Conservation (phyloP, 2,329 filamentous ascomycete species). For the Fusarium sp. region DNA sequence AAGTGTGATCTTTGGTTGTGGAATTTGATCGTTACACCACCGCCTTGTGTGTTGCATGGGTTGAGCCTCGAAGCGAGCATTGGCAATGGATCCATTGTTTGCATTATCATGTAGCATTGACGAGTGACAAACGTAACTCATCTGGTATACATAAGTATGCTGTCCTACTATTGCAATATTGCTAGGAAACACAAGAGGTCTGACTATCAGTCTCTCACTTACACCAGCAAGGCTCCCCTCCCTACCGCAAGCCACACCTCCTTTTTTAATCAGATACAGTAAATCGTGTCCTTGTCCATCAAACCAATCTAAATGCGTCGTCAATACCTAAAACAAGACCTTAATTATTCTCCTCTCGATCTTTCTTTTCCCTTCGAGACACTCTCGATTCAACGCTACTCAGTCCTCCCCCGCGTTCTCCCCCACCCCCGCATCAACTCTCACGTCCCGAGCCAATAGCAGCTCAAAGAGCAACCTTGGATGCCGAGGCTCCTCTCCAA, state of each 20-base stretch:
- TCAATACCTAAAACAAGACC: not conserved
- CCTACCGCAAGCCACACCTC: conserved; percentile 4
- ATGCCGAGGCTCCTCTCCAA: conserved; percentile 30
- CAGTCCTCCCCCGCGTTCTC: conserved; percentile 21
- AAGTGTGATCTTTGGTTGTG: not conserved
- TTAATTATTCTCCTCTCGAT: not conserved
- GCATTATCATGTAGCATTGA: not conserved
- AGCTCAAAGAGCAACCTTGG: conserved; percentile 15
- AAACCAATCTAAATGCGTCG: not conserved
- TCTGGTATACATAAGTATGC: conserved; percentile 2
- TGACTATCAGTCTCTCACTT: conserved; percentile 10
- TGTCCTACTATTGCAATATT: conserved; percentile 10
- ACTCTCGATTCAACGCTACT: conserved; percentile 1
- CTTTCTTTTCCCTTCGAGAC: not conserved
- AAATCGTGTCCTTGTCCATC: not conserved
- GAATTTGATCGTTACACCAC: conserved; percentile 13
- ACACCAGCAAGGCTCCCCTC: conserved; percentile 2
- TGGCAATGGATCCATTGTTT: conserved; percentile 6
- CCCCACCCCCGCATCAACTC: conserved; percentile 27
- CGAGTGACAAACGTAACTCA: conserved; percentile 1
- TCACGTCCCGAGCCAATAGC: conserved; percentile 25
- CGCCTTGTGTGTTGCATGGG: conserved; percentile 25
- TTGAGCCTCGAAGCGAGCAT: conserved; percentile 32
- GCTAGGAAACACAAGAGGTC: conserved; percentile 6
- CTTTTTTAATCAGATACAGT: not conserved